phyloP scores from a whole-genome alignment of 148 eudicot species.

The Dianthus caryophyllus region DNA sequence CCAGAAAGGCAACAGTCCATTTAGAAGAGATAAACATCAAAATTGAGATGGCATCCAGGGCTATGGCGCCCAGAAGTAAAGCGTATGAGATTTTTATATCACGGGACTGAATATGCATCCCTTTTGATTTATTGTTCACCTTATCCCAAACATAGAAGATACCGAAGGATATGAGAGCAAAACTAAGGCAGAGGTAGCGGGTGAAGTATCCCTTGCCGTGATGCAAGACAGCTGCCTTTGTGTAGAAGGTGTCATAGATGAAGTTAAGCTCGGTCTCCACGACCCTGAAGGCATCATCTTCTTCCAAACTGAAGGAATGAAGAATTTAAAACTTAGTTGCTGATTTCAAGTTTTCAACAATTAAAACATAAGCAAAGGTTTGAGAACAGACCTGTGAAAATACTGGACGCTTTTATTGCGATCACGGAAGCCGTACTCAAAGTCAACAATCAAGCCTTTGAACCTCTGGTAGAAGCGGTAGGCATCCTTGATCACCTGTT shows the following conservation, averaged over 20 bases:
- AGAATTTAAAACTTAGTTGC: neutral
- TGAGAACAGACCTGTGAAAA: conserved; percentile 23
- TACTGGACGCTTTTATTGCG: conserved; percentile 33
- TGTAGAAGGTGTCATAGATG: conserved; percentile 42
- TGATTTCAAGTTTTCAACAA: conserved; percentile 9
- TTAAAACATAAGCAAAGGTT: neutral
- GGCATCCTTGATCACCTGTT: conserved; percentile 29
- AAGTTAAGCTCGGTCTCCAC: conserved; percentile 51
- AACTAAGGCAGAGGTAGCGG: conserved; percentile 20
- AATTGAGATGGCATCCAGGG: conserved; percentile 35
- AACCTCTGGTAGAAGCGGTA: conserved; percentile 31
- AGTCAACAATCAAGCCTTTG: conserved; percentile 45
- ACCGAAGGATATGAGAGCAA: conserved; percentile 13
- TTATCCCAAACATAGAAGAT: conserved; percentile 22
- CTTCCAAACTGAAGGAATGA: conserved; percentile 9
- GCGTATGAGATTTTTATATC: neutral
- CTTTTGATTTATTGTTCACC: neutral
- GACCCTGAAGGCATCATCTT: conserved; percentile 42
- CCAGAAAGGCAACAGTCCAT: conserved; percentile 25
- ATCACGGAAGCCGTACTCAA: conserved; percentile 42
- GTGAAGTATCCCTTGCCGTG: conserved; percentile 15
- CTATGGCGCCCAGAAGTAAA: conserved; percentile 36
- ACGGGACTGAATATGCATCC: neutral
- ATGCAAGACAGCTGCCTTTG: conserved; percentile 36
- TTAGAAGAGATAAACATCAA: conserved; percentile 35